Percentiles rank a stretch among this genome's conserved stretches.
These are phyloP conservation scores for Gossypium schwendimanii DNA, from an alignment of 441 rosid genomes.

Conservation along the genomic window DNA sequence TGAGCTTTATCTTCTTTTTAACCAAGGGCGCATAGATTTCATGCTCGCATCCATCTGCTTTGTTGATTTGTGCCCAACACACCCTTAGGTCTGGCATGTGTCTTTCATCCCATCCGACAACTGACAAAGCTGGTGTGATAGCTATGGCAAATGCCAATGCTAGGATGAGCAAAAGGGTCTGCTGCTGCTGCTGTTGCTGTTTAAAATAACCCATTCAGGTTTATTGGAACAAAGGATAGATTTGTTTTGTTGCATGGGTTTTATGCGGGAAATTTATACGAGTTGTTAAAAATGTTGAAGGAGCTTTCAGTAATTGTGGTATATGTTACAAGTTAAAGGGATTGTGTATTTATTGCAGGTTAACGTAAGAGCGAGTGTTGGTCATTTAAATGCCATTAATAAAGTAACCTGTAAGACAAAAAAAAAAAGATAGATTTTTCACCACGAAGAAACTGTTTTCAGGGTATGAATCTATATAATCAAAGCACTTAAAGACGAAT, in stretches of 20 bases:
- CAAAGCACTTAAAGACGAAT: no score
- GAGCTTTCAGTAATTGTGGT: not conserved
- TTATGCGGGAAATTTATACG: not conserved
- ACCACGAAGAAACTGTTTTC: no score
- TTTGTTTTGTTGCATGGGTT: not conserved
- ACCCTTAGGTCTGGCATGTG: not conserved
- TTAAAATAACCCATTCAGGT: not conserved
- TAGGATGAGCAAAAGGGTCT: not conserved
- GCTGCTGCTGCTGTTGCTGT: not conserved
- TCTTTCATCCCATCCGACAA: not conserved
- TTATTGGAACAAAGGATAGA: not conserved
- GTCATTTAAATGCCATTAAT: not conserved
- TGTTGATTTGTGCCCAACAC: not conserved
- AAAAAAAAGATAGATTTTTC: no score
- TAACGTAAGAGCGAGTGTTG: not conserved
- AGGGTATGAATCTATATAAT: no score
- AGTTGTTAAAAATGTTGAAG: not conserved
- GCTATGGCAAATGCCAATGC: not conserved
- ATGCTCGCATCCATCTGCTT: not conserved
- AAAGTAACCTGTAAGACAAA: no score
- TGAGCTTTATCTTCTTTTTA: not conserved
- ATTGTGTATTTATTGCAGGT: not conserved
- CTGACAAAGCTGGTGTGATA: not conserved
- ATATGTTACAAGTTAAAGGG: not conserved
- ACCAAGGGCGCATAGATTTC: not conserved